Percentiles rank a stretch among this genome's conserved stretches.
phyloP scores from a whole-genome alignment of 1,284 basidiomycete genomes.

The Laetiporus sulphureus region DNA sequence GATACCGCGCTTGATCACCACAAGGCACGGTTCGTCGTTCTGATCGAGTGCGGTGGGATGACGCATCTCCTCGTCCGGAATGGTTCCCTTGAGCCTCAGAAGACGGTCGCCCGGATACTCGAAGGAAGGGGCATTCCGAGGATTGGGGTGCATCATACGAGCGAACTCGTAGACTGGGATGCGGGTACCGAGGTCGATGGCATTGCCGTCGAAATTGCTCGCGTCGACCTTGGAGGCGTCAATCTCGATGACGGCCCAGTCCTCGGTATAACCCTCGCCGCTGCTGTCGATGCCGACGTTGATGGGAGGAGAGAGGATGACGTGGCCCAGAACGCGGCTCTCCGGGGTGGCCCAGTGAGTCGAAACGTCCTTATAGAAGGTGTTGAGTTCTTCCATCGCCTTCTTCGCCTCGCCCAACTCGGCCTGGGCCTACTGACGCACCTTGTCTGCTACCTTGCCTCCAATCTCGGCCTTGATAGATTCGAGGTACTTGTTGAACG shows the following conservation, averaged over 20 bases:
- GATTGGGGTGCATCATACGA: constrained; percentile 15
- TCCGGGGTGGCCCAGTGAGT: constrained; percentile 18
- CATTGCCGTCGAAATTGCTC: constrained; percentile 16
- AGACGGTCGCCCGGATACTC: constrained; percentile 19
- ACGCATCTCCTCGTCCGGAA: constrained; percentile 11
- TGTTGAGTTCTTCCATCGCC: constrained; percentile 18
- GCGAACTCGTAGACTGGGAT: constrained; percentile 9
- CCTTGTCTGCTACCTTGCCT: constrained; percentile 5
- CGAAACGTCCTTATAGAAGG: constrained; percentile 19
- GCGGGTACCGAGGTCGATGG: constrained; percentile 17
- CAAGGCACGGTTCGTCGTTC: constrained; percentile 8
- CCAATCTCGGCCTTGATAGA: constrained; percentile 11
- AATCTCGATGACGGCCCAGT: constrained; percentile 29
- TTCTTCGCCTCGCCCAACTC: too few species aligned
- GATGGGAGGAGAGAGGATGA: constrained; percentile 24
- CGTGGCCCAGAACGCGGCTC: constrained; percentile 27
- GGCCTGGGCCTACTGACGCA: constrained; percentile 8
- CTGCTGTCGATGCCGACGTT: constrained; percentile 10
- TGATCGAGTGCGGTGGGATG: constrained; percentile 8
- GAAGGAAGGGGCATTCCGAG: constrained; percentile 11
- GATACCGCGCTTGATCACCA: constrained; percentile 12
- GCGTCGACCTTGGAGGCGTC: constrained; percentile 23
- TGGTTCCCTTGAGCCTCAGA: constrained; percentile 12
- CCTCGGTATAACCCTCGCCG: constrained; percentile 23
- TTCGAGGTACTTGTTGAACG: constrained; percentile 10